Base-by-base conservation (phyloP, 1,284 basidiomycete genomes). In the Ceratobasidium sp. region DNA sequence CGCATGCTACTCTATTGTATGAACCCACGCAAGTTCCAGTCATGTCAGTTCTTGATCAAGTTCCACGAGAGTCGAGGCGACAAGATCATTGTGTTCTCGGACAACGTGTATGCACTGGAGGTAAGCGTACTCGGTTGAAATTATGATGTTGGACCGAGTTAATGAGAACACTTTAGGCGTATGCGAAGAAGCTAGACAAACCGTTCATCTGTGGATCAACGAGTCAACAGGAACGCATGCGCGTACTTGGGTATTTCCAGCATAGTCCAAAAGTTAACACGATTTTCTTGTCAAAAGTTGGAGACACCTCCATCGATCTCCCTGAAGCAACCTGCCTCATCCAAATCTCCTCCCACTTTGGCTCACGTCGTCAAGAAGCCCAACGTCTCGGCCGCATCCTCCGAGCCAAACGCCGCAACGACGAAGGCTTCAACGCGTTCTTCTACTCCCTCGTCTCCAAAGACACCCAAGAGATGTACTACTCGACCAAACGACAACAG, bases 21-120 rank as follows among this genome's bases (percentile, higher is more conserved):
- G 98, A 99, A 99, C 83, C 98, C 98, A 28, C 95, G 94, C 83
- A 99, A 99, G 86, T 98, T 99, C 84, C 98, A 99, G 84, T 97
- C 97, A 4, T 98, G 96, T 83, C 98, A 99, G 82, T 99, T 98
- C 85, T 87, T 99, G 77, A 99, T 99, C 86, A 95, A 97, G 82
- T 99, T 97, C 81, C 98, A 99, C 84, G 98, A 99, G 86, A 92
- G 93, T 78, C 89, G 98, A 80, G 98, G 98, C 10, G 98, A 99
- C 87, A 99, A 99, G 86, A 96, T 99, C 81, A 99, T 99, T 77
- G 98, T 99, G 2, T 99, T 99, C 82, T 98, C 96, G 1, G 98
- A 99, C 83, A 99, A 99, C 82, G 97, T 99, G 31, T 99, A 90
- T 82, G 97, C 98, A 0, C 87, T 99, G 35, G 96, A 98, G 90